Evolutionary conservation across 768 basidiomycete genomes (phyloP), one percentile per base, ranked within the genome.

Genomic region (Panaeolus cyanescens): DNA sequence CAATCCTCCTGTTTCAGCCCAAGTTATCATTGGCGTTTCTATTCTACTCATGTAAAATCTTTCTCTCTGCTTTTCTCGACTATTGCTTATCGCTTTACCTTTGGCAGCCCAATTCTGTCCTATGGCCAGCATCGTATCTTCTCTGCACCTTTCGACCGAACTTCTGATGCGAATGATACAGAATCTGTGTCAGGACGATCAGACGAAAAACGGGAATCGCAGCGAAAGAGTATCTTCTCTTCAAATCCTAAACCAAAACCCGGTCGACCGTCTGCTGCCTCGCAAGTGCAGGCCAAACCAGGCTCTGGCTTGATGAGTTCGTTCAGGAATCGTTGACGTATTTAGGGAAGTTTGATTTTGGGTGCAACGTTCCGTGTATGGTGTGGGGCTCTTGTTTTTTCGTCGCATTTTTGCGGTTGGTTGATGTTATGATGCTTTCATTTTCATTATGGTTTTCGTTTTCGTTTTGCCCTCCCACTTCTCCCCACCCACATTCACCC

Each of bases 11-110:
- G 62, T 78, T 32, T 69, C 74, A 13, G 86, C 85, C 1, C 76
- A 82, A 57, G 76, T 89, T 58, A 71, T 85, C 34, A 58, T 90
- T 19, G 82, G 75, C 13, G 76, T 76, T 17, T 89, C 89, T 2
- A 65, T 90, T 34, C 83, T 65, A 8, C 45, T 50, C 25, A 50
- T 50, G 45, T 50, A 28, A 28, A n/a, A n/a, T 22, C 8, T 1
- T 30, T 50, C 30, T 8, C 17, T 13, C 25, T 13, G 30, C 19
- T 25, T 50, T 10, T 15, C 9, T 25, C 33, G 6, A 34, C 33
- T 7, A 7, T 6, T 34, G 13, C 13, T 13, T 13, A 34, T 7
- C 33, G 33, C 33, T 7, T 7, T 7, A 34, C 33, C 33, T 13
- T 6, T 7, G 13, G 6, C 25, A 50, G 45, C 7, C 45, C 45